phyloP scores from a whole-genome alignment of 768 basidiomycete species.

The Phanerochaete sordida region DNA sequence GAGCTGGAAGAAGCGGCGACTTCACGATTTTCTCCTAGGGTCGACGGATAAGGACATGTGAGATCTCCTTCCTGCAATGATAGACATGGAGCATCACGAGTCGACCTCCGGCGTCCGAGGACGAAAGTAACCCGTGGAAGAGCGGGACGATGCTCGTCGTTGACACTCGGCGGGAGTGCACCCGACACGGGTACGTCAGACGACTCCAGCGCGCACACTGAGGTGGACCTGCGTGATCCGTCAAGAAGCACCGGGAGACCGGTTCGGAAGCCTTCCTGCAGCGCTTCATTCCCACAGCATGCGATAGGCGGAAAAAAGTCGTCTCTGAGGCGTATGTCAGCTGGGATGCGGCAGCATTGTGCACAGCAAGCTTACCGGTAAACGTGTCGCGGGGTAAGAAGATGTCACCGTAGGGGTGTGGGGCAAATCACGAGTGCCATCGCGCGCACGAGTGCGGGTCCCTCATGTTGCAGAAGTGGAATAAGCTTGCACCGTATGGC shows the following conservation, averaged over 20 bases:
- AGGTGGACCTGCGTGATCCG: constrained; percentile 1
- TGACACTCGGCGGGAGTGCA: neutral
- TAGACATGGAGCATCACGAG: neutral
- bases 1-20: neutral
- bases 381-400: neutral
- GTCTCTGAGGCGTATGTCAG: neutral
- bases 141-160: neutral
- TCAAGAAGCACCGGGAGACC: neutral
- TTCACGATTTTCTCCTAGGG: neutral
- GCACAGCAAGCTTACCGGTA: neutral
- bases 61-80: neutral
- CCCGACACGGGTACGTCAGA: neutral
- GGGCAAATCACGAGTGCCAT: neutral
- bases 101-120: neutral
- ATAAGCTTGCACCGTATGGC: neutral
- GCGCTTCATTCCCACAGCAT: neutral
- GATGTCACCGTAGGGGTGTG: neutral
- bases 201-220: neutral
- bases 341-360: neutral
- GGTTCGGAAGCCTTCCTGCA: neutral
- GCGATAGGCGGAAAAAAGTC: neutral
- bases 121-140: neutral
- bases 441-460: neutral
- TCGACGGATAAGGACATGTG: neutral
- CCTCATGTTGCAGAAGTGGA: neutral